Evolutionary conservation across 495 filamentous ascomycete species (phyloP), one percentile per base, ranked within the genome.

Genomic region (Jackrogersella minutella): DNA sequence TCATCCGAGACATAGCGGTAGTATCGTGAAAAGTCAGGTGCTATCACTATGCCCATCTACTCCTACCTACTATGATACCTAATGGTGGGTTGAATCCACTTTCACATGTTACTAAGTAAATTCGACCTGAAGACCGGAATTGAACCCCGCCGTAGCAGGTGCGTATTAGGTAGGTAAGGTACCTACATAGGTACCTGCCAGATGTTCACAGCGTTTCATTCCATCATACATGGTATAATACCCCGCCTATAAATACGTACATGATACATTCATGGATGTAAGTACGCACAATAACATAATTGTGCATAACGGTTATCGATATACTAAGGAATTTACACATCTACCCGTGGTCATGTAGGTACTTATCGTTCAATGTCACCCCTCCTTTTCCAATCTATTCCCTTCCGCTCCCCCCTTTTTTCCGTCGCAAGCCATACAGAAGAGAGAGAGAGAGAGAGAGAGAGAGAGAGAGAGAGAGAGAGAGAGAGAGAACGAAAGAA

Each of bases 291-390:
- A 52, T 52, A 33, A 49, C 47, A 22, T 26, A 62, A 47, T 58
- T 54, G 37, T 49, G 59, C 60, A 64, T 64, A n/a, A n/a, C n/a
- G n/a, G n/a, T 36, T 60, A 64, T 69, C 66, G 64, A 67, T 67
- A 61, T 26, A 17, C 43, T 30, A 33, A 10, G 19, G 39, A 28
- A 37, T 28, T 5, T n/a, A n/a, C n/a, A n/a, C n/a, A n/a, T n/a
- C n/a, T n/a, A n/a, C n/a, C n/a, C n/a, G n/a, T n/a, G n/a, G n/a
- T n/a, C n/a, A n/a, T n/a, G n/a, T n/a, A n/a, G n/a, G n/a, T n/a
- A n/a, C n/a, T n/a, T 41, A 13, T 55, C 22, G 9, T 19, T 22
- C 51, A 17, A 31, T 40, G 30, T 51, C 46, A 44, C 36, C 41
- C 60, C 41, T 56, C 44, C 19, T 52, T 28, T 53, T n/a, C 24